Evolutionary conservation across 2,329 filamentous ascomycete species (phyloP), one percentile per base, ranked within the genome.

Genomic region (Sclerotinia subarctica): DNA sequence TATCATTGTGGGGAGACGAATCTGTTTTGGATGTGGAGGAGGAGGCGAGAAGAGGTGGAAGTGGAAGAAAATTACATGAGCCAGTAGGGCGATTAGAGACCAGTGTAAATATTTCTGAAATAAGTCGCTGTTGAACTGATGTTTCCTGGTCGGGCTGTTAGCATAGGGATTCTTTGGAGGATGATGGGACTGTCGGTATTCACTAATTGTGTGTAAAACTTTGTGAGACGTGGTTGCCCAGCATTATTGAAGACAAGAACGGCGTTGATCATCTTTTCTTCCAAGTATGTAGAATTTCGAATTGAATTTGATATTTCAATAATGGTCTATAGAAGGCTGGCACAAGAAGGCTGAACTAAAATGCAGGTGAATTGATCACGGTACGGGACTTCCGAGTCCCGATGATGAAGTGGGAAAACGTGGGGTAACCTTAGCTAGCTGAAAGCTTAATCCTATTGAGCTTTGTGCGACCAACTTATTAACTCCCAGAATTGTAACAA

Each of bases 171-270:
- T 53, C 53, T 64, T 38, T 26, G 35, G 44, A 68, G 46, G 46
- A 24, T 15, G 62, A 32, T 59, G 52, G 42, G 62, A 59, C 13
- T 17, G 17, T 29, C 8, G 51, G 56, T 64, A 76, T 81, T 70
- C 80, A 96, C 94, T 73, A 99, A 88, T 79, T 98, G 94, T 2
- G 94, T 97, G 79, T 99, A 99, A 84, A 99, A 99, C 77, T 98
- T 98, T 75, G 94, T 98, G 78, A 99, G 86, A 67, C 95, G 90
- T 49, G 95, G 94, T 81, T 99, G 94, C 72, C 95, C 95, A 75
- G 94, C 93, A 82, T 97, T 97, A 78, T 99, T 99, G 84, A 99
- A 99, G 78, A 99, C 94, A 73, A 99, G 85, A 70, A 99, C 94
- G 44, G 96, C 95, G 84, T 97, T 99, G 80, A 99, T 98, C 95